Evolutionary conservation across 306 rosid species (phyloP).

Genomic region (Vigna hirtella): DNA sequence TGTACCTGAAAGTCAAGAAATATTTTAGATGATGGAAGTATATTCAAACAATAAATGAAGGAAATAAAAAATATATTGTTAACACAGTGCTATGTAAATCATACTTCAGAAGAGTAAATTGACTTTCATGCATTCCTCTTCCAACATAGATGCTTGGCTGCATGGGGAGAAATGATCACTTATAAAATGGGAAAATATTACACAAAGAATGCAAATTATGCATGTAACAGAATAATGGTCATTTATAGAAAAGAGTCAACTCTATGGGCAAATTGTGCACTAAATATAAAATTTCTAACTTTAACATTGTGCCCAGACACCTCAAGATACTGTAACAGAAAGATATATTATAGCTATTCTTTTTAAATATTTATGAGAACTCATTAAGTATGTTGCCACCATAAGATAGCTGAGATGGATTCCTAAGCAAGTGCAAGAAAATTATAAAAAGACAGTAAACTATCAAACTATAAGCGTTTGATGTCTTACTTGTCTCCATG

Average conservation of each 20-base stretch:
- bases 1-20: slow-evolving; percentile 73
- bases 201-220: slow-evolving; percentile 28
- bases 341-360: slow-evolving; percentile 19
- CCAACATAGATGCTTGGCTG: slow-evolving; percentile 97
- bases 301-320: slow-evolving; percentile 7
- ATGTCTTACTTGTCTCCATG: not conserved
- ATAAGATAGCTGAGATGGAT: slow-evolving; percentile 6
- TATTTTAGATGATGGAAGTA: slow-evolving; percentile 41
- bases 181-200: slow-evolving; percentile 35
- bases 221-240: not conserved
- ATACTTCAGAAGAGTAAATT: slow-evolving; percentile 81
- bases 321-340: slow-evolving; percentile 13
- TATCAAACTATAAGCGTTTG: slow-evolving; percentile 18
- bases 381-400: slow-evolving; percentile 21
- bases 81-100: slow-evolving; percentile 46
- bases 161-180: slow-evolving; percentile 45
- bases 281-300: slow-evolving; percentile 1
- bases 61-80: slow-evolving; percentile 29
- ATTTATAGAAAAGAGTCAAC: slow-evolving; percentile 4
- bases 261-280: not conserved
- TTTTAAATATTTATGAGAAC: slow-evolving; percentile 1
- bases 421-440: slow-evolving; percentile 21
- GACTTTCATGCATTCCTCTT: slow-evolving; percentile 99
- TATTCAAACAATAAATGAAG: slow-evolving; percentile 38
- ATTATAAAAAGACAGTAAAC: not conserved